phyloP scores from a whole-genome alignment of 1,284 basidiomycete genomes.

The Coniferiporia sulphurascens region DNA sequence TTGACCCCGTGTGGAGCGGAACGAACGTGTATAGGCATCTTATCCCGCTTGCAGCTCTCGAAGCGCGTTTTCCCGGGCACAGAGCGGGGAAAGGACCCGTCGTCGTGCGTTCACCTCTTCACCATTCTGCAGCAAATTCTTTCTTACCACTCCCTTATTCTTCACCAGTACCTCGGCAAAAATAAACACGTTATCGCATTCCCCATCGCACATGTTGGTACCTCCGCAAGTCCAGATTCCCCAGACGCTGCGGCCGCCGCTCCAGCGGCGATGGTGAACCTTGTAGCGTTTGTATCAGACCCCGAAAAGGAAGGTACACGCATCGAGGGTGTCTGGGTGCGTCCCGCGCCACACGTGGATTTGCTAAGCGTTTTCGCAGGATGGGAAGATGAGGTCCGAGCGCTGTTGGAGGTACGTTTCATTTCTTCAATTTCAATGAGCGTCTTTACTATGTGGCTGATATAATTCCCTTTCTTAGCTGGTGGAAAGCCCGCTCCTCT shows the following conservation, averaged over 20 bases:
- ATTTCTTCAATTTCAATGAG: background rate
- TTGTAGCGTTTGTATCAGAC: slow-evolving; percentile 23
- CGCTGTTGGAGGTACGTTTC: slow-evolving; percentile 20
- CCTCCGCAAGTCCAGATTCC: background rate
- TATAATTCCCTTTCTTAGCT: background rate
- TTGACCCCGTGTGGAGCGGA: slow-evolving; percentile 21
- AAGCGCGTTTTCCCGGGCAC: slow-evolving; percentile 10
- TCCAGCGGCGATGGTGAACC: slow-evolving; percentile 22
- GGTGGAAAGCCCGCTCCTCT: slow-evolving; percentile 26
- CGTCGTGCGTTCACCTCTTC: background rate
- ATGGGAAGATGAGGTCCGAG: slow-evolving; percentile 25
- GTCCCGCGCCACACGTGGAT: slow-evolving; percentile 21
- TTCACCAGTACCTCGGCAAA: slow-evolving; percentile 13
- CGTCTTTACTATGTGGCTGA: background rate
- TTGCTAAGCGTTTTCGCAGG: slow-evolving; percentile 22
- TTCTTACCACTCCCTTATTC: background rate
- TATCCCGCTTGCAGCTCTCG: slow-evolving; percentile 14
- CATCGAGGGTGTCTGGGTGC: slow-evolving; percentile 24
- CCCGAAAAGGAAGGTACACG: slow-evolving; percentile 20
- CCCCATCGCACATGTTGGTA: slow-evolving; percentile 2
- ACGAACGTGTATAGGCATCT: slow-evolving; percentile 20
- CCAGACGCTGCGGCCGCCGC: background rate
- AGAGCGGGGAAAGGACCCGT: slow-evolving; percentile 9
- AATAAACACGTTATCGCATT: slow-evolving; percentile 13
- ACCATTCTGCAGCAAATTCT: background rate